Percentiles rank a stretch among this genome's conserved stretches.
These are phyloP conservation scores for Pistacia atlantica DNA, from an alignment of 345 rosid genomes.

Conservation along the genomic window DNA sequence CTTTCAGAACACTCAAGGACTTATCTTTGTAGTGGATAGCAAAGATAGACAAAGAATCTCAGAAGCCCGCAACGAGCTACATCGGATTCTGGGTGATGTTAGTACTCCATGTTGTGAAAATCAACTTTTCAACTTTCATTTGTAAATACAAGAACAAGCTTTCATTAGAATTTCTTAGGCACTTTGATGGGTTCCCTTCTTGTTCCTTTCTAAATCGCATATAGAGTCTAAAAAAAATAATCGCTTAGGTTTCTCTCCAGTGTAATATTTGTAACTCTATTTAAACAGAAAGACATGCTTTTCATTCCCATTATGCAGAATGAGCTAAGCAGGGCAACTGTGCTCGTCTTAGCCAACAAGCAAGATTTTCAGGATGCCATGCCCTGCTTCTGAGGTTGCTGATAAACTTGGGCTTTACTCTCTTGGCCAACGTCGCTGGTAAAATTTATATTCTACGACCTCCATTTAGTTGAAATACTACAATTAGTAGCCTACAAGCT, in stretches of 20 bases:
- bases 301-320: constrained; percentile 36
- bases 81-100: constrained; percentile 61
- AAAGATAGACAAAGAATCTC: constrained; percentile 52
- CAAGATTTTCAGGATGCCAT: constrained; percentile 57
- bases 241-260: neutral
- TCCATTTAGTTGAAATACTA: neutral
- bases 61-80: constrained; percentile 78
- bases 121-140: neutral
- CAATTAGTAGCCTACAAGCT: neutral
- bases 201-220: neutral
- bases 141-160: neutral
- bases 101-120: constrained; percentile 11
- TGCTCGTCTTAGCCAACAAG: constrained; percentile 74
- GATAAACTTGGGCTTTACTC: constrained; percentile 61
- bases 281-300: neutral
- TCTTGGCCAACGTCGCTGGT: constrained; percentile 55
- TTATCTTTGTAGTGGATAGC: constrained; percentile 79
- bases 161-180: neutral
- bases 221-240: neutral
- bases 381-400: constrained; percentile 50
- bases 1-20: constrained; percentile 57
- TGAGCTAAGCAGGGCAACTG: constrained; percentile 53
- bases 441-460: neutral
- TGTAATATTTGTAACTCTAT: neutral
- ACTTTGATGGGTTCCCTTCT: neutral